Evolutionary conservation across 176 grass and related monocot genomes (phyloP).

Genomic region (Chrysopogon serrulatus): DNA sequence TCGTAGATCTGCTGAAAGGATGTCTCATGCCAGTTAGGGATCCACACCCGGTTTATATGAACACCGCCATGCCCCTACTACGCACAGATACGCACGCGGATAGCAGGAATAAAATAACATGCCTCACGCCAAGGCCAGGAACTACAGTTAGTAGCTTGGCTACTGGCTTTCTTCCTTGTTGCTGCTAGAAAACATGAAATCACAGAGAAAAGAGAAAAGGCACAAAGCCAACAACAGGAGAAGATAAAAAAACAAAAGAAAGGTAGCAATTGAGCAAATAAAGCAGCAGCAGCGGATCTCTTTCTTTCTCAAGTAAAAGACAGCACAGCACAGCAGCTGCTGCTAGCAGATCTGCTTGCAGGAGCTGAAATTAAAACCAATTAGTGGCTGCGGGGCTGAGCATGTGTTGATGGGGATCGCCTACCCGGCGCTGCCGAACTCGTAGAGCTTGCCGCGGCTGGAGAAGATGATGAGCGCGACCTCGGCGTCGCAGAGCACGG

Average conservation of each 20-base stretch:
- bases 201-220: neutral
- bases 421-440: constrained; percentile 83
- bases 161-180: neutral
- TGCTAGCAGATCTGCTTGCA: neutral
- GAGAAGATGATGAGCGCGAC: constrained; percentile 98
- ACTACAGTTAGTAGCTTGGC: constrained; percentile 17
- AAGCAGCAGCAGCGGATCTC: neutral
- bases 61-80: constrained; percentile 42
- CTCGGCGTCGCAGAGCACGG: constrained; percentile 94
- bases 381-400: no score
- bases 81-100: neutral
- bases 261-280: neutral
- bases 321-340: no score
- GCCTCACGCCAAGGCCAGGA: neutral
- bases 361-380: neutral
- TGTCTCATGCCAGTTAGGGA: constrained; percentile 34
- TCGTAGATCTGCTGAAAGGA: constrained; percentile 49
- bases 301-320: neutral
- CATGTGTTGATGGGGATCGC: neutral
- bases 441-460: constrained; percentile 88
- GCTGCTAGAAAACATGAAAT: neutral
- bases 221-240: neutral
- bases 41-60: constrained; percentile 34
- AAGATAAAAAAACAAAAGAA: neutral
- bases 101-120: constrained; percentile 43